A percentile compares a stretch with the other conserved stretches of the same genome.
These are phyloP conservation scores for Silene vulgaris DNA, from an alignment of 179 eudicot species.

Conservation along the genomic window DNA sequence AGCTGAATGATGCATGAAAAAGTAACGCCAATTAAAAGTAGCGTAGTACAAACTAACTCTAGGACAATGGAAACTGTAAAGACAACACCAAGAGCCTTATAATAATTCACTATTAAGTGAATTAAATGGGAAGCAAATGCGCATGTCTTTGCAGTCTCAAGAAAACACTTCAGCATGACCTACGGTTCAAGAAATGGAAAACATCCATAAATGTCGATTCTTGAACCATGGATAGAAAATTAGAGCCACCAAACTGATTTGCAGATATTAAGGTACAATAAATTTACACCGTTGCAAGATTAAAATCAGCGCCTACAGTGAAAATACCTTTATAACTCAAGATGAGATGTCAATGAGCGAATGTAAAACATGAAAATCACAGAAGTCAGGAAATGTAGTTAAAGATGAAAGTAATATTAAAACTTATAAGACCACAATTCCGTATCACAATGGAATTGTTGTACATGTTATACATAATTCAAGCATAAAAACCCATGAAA, in stretches of 20 bases:
- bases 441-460: neutral
- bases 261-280: neutral
- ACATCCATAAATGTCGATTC: neutral
- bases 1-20: neutral
- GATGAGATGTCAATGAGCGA: neutral
- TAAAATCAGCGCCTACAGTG: neutral
- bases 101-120: neutral
- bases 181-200: neutral
- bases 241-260: neutral
- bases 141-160: neutral
- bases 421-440: neutral
- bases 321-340: slow-evolving; percentile 7
- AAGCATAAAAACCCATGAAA: neutral
- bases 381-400: neutral
- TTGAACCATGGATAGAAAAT: neutral
- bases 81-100: neutral
- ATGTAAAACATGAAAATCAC: neutral
- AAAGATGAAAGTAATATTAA: too few relatives aligned
- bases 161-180: slow-evolving; percentile 1
- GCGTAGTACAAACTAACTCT: neutral
- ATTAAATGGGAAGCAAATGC: neutral
- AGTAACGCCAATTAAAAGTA: too few relatives aligned
- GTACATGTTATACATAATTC: neutral
- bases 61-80: slow-evolving; percentile 6
- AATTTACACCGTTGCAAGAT: neutral